Evolutionary conservation across 2,329 filamentous ascomycete genomes (phyloP).

Genomic region (Colletotrichum sp.): DNA sequence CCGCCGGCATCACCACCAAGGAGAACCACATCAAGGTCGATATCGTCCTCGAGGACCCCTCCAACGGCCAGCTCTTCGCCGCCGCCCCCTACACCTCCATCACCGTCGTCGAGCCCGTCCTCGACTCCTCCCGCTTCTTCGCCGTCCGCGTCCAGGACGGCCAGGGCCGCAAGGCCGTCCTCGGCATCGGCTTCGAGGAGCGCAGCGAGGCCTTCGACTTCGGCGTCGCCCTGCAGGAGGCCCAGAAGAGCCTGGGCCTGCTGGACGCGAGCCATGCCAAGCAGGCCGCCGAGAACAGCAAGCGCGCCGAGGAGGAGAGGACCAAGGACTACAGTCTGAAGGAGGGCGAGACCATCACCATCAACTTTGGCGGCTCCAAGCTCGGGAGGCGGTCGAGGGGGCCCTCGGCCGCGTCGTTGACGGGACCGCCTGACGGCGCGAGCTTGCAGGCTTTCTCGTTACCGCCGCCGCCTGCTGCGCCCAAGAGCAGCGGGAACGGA

Average conservation of each 20-base stretch:
- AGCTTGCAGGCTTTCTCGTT: conserved; percentile 70
- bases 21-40: conserved; percentile 70
- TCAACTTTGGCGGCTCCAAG: conserved; percentile 69
- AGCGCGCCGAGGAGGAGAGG: conserved; percentile 47
- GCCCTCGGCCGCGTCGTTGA: conserved; percentile 30
- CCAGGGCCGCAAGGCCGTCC: conserved; percentile 74
- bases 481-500: conserved; percentile 28
- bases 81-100: conserved; percentile 77
- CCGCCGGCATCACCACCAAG: conserved; percentile 22
- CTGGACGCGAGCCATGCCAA: conserved; percentile 45
- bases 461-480: conserved; percentile 67
- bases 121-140: conserved; percentile 85
- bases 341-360: conserved; percentile 86
- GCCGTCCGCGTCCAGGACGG: conserved; percentile 81
- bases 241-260: conserved; percentile 71
- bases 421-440: conserved; percentile 16
- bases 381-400: conserved; percentile 46
- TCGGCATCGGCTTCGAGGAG: conserved; percentile 90
- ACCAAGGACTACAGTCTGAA: conserved; percentile 85
- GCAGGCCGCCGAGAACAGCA: conserved; percentile 39
- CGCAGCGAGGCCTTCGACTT: conserved; percentile 87
- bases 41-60: conserved; percentile 79
- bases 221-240: conserved; percentile 79
- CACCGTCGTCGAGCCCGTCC: conserved; percentile 74
- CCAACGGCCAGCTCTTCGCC: conserved; percentile 78